A percentile compares a stretch with the other conserved stretches of the same genome.
Conservation (phyloP, 2,329 filamentous ascomycete species). For the Penicillium sp. region DNA sequence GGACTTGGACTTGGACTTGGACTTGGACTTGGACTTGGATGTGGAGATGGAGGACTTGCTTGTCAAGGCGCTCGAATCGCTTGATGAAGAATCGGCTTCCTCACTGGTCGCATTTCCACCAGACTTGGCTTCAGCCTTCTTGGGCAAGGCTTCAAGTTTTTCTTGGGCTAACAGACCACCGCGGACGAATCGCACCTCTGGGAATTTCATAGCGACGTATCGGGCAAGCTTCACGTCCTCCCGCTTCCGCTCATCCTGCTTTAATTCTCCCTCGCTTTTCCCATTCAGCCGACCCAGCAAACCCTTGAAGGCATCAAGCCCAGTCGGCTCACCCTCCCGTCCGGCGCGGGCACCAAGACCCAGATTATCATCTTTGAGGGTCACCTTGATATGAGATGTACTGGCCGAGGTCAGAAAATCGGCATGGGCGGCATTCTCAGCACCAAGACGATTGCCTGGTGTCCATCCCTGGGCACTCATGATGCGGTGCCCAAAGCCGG, state of each 20-base stretch:
- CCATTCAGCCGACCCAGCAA: slow-evolving; percentile 87
- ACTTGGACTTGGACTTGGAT: slow-evolving; percentile 10
- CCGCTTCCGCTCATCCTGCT: slow-evolving; percentile 66
- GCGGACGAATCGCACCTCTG: slow-evolving; percentile 78
- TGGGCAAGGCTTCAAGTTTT: slow-evolving; percentile 46
- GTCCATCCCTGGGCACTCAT: slow-evolving; percentile 87
- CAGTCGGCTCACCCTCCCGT: slow-evolving; percentile 72
- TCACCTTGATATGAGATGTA: slow-evolving; percentile 78
- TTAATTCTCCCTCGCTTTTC: slow-evolving; percentile 69
- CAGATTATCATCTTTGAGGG: slow-evolving; percentile 85
- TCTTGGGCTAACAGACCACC: slow-evolving; percentile 72
- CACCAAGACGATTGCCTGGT: slow-evolving; percentile 79
- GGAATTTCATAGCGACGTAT: slow-evolving; percentile 74
- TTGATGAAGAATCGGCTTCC: slow-evolving; percentile 4
- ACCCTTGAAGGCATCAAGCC: slow-evolving; percentile 81
- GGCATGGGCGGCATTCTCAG: slow-evolving; percentile 70
- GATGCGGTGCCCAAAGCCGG: slow-evolving; percentile 84
- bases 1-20: slow-evolving; percentile 9
- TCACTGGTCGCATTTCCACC: slow-evolving; percentile 6
- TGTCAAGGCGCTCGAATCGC: slow-evolving; percentile 9
- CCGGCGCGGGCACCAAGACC: slow-evolving; percentile 81
- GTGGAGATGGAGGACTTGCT: slow-evolving; percentile 17
- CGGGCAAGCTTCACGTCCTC: slow-evolving; percentile 69
- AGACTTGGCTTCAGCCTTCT: slow-evolving; percentile 40
- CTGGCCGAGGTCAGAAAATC: slow-evolving; percentile 76